Base-by-base conservation (phyloP, 345 rosid species). In the Eucalyptus marginata region DNA sequence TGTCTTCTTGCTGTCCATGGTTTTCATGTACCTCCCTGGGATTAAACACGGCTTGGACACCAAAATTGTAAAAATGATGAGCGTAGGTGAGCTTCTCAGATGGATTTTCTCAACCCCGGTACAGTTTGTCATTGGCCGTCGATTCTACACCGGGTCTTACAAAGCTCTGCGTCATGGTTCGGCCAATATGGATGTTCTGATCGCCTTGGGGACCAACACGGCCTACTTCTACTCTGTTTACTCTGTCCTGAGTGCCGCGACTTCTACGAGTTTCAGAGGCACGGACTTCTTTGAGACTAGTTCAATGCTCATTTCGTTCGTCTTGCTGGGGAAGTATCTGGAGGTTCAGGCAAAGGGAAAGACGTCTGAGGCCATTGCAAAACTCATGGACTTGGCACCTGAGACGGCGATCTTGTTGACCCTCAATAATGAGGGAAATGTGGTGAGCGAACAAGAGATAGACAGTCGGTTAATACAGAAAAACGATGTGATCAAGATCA, bases 281-380 rank as follows among this genome's bases (percentile, higher is more conserved):
- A 93, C 94, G 4, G 99, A 97, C 92, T 96, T 97, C 93, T 97
- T 97, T 50, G 99, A 97, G 92, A 97, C 99, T 6, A 97, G 99
- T 83, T 95, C 99, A 29, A 97, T 97, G 99, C 97, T 97, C 36
- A 96, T 97, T 52, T 95, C 99, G 8, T 95, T 97, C 87, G 95
- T 96, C 92, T 94, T 97, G 58, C 96, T 97, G 11, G 99, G 99
- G 31, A 97, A 97, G 93, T 97, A 96, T 91, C 90, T 97, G 14
- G 99, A 97, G 94, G 92, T 96, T 89, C 88, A 96, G 91, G 98
- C 99, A 12, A 97, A 94, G 91, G 99, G 98, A 16, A 97, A 93
- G 91, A 97, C 99, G 62, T 97, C 99, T 49, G 98, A 93, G 71
- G 99, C 99, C 85, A 96, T 97, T 44, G 97, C 99, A 76, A 97